These are phyloP conservation scores for Mycena indigotica DNA, from an alignment of 768 basidiomycete species.

Conservation along the genomic window DNA sequence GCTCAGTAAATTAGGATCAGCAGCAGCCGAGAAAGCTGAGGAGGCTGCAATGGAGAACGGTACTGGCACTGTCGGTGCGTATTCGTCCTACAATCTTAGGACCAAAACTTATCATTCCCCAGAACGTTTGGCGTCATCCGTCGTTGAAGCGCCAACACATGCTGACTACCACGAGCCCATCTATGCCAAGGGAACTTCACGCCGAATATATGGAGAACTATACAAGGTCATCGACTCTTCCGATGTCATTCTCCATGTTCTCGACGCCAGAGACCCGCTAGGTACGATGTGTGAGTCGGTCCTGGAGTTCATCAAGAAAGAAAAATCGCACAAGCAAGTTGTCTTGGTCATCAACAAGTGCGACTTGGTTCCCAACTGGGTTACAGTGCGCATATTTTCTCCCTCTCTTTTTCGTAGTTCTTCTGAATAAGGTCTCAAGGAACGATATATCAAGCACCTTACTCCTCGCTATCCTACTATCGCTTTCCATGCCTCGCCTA, in stretches of 20 bases:
- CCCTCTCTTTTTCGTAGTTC: constrained; percentile 19
- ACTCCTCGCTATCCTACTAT: constrained; percentile 95
- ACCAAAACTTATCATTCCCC: background rate
- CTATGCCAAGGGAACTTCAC: constrained; percentile 92
- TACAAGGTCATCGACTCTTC: constrained; percentile 99
- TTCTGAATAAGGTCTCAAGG: constrained; percentile 47
- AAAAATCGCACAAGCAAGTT: constrained; percentile 97
- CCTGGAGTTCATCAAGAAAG: constrained; percentile 89
- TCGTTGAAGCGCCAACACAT: constrained; percentile 61
- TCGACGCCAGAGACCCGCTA: constrained; percentile 94
- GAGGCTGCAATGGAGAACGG: constrained; percentile 40
- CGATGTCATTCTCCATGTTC: constrained; percentile 91
- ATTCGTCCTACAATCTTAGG: constrained; percentile 4
- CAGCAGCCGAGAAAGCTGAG: constrained; percentile 57
- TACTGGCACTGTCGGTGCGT: constrained; percentile 49
- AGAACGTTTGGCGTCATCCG: constrained; percentile 53
- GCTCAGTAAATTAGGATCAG: constrained; percentile 65
- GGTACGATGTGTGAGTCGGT: constrained; percentile 96
- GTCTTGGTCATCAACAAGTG: constrained; percentile 98
- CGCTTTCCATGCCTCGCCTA: constrained; percentile 98
- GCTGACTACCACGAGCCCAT: constrained; percentile 87
- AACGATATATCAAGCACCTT: constrained; percentile 93
- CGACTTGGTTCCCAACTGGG: constrained; percentile 98
- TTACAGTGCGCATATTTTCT: constrained; percentile 93
- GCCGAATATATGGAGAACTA: constrained; percentile 94